phyloP scores from a whole-genome alignment of 2,329 filamentous ascomycete species.

The Colletotrichum godetiae region DNA sequence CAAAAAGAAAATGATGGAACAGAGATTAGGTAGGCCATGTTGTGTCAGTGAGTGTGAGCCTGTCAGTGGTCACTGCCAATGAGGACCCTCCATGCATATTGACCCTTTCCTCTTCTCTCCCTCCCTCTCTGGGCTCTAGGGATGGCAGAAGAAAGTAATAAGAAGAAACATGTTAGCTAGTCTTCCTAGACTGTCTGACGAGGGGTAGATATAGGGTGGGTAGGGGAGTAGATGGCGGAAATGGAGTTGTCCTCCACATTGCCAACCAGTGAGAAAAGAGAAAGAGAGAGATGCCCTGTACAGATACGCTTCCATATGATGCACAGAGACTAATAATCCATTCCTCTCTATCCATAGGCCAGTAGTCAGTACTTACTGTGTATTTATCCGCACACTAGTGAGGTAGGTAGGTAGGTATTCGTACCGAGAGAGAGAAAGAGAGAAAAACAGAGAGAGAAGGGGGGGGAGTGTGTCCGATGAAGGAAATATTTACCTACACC shows the following conservation, averaged over 20 bases:
- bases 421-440: too few relatives aligned
- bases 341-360: too few relatives aligned
- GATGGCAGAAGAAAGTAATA: background rate
- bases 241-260: too few relatives aligned
- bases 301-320: too few relatives aligned
- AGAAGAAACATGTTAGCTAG: background rate
- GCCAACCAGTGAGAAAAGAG: background rate
- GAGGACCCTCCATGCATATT: background rate
- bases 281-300: background rate
- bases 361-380: too few relatives aligned
- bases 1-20: background rate
- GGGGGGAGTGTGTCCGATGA: background rate
- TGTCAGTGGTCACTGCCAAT: slow-evolving; percentile 8
- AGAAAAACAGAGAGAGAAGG: too few relatives aligned
- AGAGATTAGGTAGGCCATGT: background rate
- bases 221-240: too few relatives aligned
- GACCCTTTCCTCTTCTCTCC: background rate
- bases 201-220: background rate
- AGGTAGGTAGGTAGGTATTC: too few relatives aligned
- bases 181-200: background rate
- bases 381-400: too few relatives aligned
- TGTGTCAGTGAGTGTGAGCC: background rate
- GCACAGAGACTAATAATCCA: too few relatives aligned
- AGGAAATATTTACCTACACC: background rate
- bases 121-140: background rate